Evolutionary conservation across 163 green algal species (phyloP).

Genomic region (Scenedesmus sp.): DNA sequence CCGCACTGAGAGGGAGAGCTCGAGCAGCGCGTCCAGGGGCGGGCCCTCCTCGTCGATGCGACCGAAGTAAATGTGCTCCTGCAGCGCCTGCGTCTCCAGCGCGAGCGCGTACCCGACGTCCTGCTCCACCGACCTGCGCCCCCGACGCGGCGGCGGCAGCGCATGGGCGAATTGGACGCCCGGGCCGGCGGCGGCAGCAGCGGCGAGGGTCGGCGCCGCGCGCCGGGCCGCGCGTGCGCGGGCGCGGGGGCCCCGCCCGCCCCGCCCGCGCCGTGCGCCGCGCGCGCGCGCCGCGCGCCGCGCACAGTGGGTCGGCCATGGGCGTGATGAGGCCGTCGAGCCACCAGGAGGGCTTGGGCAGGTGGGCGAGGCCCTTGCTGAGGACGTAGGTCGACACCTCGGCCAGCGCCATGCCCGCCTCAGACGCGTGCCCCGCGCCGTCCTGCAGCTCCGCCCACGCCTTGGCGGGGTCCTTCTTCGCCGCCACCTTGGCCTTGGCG

Average conservation of each 20-base stretch:
- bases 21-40: slow-evolving; percentile 61
- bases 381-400: slow-evolving; percentile 33
- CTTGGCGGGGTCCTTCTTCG: slow-evolving; percentile 38
- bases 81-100: slow-evolving; percentile 61
- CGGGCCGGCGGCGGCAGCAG: no score
- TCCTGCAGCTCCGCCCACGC: slow-evolving; percentile 46
- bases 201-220: no score
- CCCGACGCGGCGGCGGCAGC: no score
- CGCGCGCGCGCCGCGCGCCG: no score
- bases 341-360: slow-evolving; percentile 33
- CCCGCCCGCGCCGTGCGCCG: no score
- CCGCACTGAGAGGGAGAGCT: slow-evolving; percentile 51
- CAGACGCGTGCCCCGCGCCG: slow-evolving; percentile 44
- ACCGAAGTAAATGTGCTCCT: slow-evolving; percentile 78
- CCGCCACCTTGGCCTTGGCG: slow-evolving; percentile 28
- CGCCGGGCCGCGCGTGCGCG: no score
- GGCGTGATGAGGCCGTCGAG: slow-evolving; percentile 45
- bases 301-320: not conserved
- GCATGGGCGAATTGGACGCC: no score
- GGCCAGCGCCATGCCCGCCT: slow-evolving; percentile 48
- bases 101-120: slow-evolving; percentile 30
- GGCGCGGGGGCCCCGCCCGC: no score
- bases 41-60: slow-evolving; percentile 55
- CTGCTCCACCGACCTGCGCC: slow-evolving; percentile 9
- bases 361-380: slow-evolving; percentile 15